These are phyloP conservation scores for Candolleomyces eurysporus DNA, from an alignment of 768 basidiomycete species.

Conservation along the genomic window DNA sequence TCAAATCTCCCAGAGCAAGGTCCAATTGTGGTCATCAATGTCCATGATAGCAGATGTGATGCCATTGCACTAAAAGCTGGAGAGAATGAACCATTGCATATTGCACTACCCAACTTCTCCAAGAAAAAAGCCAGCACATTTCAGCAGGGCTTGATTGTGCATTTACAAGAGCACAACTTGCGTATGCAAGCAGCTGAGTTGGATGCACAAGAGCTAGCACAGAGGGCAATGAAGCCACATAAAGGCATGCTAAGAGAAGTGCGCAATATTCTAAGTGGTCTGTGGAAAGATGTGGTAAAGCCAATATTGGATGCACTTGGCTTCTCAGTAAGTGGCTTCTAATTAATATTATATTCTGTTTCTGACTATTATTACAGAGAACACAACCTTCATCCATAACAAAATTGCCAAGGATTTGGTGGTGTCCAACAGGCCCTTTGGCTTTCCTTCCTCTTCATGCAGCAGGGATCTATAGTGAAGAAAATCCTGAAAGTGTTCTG, in stretches of 20 bases:
- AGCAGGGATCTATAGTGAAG: slow-evolving; percentile 4
- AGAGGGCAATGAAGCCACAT: too few species aligned
- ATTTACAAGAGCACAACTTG: background rate
- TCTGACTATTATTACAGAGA: background rate
- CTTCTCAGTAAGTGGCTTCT: slow-evolving; percentile 1
- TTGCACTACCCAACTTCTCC: slow-evolving; percentile 8
- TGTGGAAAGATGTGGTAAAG: slow-evolving; percentile 1
- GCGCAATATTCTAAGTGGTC: background rate
- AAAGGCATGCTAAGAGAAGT: background rate
- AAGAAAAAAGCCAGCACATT: background rate
- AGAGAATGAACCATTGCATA: slow-evolving; percentile 5
- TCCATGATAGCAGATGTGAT: slow-evolving; percentile 17
- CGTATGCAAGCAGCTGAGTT: background rate
- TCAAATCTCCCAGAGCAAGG: slow-evolving; percentile 12
- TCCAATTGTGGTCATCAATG: slow-evolving; percentile 19
- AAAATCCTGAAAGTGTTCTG: background rate
- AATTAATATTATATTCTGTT: background rate
- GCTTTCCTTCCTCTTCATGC: slow-evolving; percentile 13
- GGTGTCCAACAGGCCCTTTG: slow-evolving; percentile 4
- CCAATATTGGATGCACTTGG: slow-evolving; percentile 8
- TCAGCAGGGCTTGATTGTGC: background rate
- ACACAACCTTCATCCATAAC: background rate
- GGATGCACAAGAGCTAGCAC: too few species aligned
- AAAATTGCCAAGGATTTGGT: background rate
- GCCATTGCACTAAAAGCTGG: slow-evolving; percentile 15